A percentile compares a stretch with the other conserved stretches of the same genome.
Evolutionary conservation across 495 filamentous ascomycete genomes (phyloP).

Genomic region (Penicillium bovifimosum): DNA sequence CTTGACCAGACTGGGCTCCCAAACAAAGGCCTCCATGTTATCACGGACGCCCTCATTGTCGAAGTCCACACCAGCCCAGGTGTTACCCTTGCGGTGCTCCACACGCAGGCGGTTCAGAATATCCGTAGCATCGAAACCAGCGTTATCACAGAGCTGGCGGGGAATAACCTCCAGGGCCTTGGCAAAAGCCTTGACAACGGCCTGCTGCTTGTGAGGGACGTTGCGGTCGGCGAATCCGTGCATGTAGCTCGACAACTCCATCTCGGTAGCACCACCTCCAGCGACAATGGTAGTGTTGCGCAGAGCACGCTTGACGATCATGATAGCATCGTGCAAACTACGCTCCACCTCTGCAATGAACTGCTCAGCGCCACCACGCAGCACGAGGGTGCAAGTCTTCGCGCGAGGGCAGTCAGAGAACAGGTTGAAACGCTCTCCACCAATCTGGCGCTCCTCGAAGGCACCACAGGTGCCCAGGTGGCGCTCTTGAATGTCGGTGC

Average conservation of each 20-base stretch:
- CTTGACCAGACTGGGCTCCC: constrained; percentile 95
- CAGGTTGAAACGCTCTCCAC: constrained; percentile 95
- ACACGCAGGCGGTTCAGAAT: constrained; percentile 92
- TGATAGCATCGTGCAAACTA: constrained; percentile 95
- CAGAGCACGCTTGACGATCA: constrained; percentile 97
- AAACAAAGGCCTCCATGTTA: constrained; percentile 91
- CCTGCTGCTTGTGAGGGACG: constrained; percentile 90
- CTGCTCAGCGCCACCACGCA: constrained; percentile 94
- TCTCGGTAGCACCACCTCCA: constrained; percentile 90
- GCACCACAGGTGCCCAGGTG: constrained; percentile 86
- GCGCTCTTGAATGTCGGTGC: constrained; percentile 84
- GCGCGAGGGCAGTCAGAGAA: constrained; percentile 93
- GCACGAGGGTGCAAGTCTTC: constrained; percentile 93
- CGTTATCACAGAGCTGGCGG: constrained; percentile 95
- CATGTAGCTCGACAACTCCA: constrained; percentile 92
- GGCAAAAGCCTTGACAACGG: constrained; percentile 95
- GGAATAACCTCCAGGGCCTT: constrained; percentile 97
- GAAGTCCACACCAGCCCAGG: constrained; percentile 96
- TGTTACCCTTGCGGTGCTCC: constrained; percentile 84
- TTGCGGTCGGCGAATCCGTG: constrained; percentile 88
- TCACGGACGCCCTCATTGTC: constrained; percentile 82
- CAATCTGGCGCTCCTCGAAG: constrained; percentile 96
- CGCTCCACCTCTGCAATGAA: constrained; percentile 99
- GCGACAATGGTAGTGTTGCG: constrained; percentile 91
- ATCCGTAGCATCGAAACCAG: constrained; percentile 96